phyloP scores from a whole-genome alignment of 306 rosid genomes.

The Herpetospermum pedunculosum region DNA sequence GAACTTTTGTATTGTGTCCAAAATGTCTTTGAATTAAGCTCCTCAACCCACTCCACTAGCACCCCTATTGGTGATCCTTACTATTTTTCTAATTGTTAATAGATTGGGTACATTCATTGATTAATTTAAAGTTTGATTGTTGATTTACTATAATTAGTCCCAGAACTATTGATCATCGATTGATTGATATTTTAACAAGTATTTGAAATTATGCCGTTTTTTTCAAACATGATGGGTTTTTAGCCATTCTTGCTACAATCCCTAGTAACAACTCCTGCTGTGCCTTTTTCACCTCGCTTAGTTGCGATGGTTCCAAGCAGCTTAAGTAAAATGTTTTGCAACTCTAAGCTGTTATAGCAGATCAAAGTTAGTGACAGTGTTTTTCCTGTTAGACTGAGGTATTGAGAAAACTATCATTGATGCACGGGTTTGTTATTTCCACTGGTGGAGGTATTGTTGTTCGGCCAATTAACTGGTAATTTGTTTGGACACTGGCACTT shows the following conservation, averaged over 20 bases:
- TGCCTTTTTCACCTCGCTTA: background rate
- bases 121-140: background rate
- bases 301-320: conserved; percentile 1
- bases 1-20: background rate
- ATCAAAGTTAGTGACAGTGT: conserved; percentile 12
- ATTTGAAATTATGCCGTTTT: background rate
- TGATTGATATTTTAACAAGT: background rate
- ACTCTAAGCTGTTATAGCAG: conserved; percentile 2
- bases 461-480: conserved; percentile 87
- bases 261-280: background rate
- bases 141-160: background rate
- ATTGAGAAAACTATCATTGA: conserved; percentile 49
- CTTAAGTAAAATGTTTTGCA: background rate
- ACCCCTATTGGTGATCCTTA: background rate
- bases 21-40: background rate
- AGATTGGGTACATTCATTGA: background rate
- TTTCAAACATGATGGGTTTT: background rate
- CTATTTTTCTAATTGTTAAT: background rate
- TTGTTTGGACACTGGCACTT: background rate
- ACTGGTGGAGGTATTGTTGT: conserved; percentile 96
- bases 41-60: background rate
- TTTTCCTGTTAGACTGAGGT: conserved; percentile 57
- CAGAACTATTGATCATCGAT: background rate
- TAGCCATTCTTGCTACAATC: background rate
- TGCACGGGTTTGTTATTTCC: conserved; percentile 59